These are phyloP conservation scores for Clathrospora elynae DNA, from an alignment of 2,329 filamentous ascomycete genomes.

Conservation along the genomic window DNA sequence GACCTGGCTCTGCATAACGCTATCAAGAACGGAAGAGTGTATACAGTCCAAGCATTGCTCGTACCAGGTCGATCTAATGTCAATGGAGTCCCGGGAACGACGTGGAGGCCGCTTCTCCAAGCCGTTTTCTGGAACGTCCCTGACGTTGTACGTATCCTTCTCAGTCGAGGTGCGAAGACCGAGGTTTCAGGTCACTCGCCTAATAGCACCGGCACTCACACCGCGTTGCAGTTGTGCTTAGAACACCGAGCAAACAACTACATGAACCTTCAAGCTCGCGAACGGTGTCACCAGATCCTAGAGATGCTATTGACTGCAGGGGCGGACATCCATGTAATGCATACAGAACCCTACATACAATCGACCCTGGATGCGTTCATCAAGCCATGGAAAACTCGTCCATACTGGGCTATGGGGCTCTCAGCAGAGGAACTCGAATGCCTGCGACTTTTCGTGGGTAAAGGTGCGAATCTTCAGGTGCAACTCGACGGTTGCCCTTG, in stretches of 20 bases:
- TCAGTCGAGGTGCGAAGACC: slow-evolving; percentile 36
- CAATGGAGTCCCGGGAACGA: slow-evolving; percentile 30
- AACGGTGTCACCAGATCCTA: slow-evolving; percentile 31
- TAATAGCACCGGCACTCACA: slow-evolving; percentile 13
- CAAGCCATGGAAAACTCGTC: slow-evolving; percentile 34
- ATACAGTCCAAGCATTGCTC: slow-evolving; percentile 38
- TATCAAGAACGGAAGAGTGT: slow-evolving; percentile 41
- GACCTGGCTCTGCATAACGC: slow-evolving; percentile 45
- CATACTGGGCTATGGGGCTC: slow-evolving; percentile 32
- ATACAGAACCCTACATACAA: slow-evolving; percentile 16
- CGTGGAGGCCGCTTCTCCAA: slow-evolving; percentile 41
- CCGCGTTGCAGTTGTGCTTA: slow-evolving; percentile 37
- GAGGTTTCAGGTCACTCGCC: slow-evolving; percentile 26
- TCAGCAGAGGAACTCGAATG: slow-evolving; percentile 32
- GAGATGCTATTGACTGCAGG: slow-evolving; percentile 40
- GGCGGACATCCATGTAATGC: slow-evolving; percentile 31
- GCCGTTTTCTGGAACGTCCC: slow-evolving; percentile 41
- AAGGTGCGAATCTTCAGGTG: slow-evolving; percentile 31
- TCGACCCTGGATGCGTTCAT: slow-evolving; percentile 36
- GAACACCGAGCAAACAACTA: slow-evolving; percentile 30
- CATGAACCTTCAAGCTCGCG: slow-evolving; percentile 12
- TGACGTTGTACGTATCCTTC: slow-evolving; percentile 36
- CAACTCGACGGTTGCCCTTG: slow-evolving; percentile 34
- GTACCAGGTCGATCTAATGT: slow-evolving; percentile 29
- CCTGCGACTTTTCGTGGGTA: slow-evolving; percentile 32